A percentile compares a stretch with the other conserved stretches of the same genome.
Evolutionary conservation across 2,329 filamentous ascomycete species (phyloP).

Genomic region (Ceratocystis smalleyi): DNA sequence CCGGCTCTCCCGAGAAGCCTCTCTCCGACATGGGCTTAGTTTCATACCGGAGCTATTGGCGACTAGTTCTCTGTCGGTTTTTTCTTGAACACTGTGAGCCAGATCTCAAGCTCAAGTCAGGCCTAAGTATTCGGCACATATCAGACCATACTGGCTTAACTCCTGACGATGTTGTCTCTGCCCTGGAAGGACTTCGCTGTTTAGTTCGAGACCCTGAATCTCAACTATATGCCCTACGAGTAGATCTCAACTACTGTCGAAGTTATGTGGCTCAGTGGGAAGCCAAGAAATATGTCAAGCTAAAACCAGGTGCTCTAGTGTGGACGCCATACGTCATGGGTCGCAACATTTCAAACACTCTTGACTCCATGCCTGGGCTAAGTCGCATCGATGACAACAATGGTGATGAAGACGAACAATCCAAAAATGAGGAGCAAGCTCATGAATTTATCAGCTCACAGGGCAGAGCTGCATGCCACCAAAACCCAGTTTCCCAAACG

Average conservation of each 20-base stretch:
- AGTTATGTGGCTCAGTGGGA: slow-evolving; percentile 85
- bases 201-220: slow-evolving; percentile 81
- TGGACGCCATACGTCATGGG: slow-evolving; percentile 99
- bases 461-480: not conserved
- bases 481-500: not conserved
- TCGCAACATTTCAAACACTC: slow-evolving; percentile 62
- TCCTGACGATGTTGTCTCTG: slow-evolving; percentile 87
- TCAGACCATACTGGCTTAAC: slow-evolving; percentile 91
- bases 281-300: slow-evolving; percentile 68
- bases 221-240: slow-evolving; percentile 72
- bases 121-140: slow-evolving; percentile 49
- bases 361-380: slow-evolving; percentile 65
- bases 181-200: slow-evolving; percentile 75
- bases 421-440: not conserved
- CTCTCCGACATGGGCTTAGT: slow-evolving; percentile 95
- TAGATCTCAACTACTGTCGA: slow-evolving; percentile 72
- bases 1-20: slow-evolving; percentile 90
- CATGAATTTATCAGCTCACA: slow-evolving; percentile 18
- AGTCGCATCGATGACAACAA: slow-evolving; percentile 69
- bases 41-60: slow-evolving; percentile 96
- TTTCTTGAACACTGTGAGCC: slow-evolving; percentile 37
- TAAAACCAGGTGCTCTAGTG: slow-evolving; percentile 64
- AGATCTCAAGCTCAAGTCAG: slow-evolving; percentile 22
- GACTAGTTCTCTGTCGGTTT: slow-evolving; percentile 72
- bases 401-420: slow-evolving; percentile 23